A percentile compares a stretch with the other conserved stretches of the same genome.
Evolutionary conservation across 2,329 filamentous ascomycete species (phyloP).

Genomic region (Fusarium pininemorale): DNA sequence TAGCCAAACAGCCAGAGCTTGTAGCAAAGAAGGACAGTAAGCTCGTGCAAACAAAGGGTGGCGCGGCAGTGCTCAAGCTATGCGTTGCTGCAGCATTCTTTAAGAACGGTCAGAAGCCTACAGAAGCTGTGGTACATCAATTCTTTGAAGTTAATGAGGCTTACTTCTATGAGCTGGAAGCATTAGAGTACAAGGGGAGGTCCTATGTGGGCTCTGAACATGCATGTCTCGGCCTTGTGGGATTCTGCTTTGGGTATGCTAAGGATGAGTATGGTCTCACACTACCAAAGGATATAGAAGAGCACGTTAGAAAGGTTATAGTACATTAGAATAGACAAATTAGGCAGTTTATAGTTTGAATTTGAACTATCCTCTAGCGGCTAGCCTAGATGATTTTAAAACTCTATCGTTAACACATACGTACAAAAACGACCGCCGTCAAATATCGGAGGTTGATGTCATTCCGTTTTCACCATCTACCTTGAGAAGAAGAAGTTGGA

Average conservation of each 20-base stretch:
- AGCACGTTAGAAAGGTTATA: background rate
- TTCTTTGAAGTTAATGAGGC: background rate
- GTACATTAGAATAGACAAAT: background rate
- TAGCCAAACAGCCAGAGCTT: accelerated
- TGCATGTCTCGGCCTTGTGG: background rate
- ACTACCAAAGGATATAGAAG: background rate
- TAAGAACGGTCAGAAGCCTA: background rate
- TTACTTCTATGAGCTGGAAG: background rate
- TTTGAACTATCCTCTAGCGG: background rate
- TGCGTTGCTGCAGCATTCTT: background rate
- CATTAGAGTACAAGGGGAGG: background rate
- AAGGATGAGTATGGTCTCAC: background rate
- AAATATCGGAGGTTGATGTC: background rate
- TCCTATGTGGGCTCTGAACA: background rate
- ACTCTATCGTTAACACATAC: accelerated
- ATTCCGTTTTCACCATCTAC: no score
- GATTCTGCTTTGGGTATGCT: background rate
- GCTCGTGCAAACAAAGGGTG: background rate
- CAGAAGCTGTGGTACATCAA: background rate
- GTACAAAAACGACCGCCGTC: background rate
- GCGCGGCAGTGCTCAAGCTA: background rate
- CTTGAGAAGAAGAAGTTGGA: accelerated
- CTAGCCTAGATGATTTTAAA: no score
- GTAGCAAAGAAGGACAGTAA: background rate
- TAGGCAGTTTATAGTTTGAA: accelerated